Evolutionary conservation across 2,329 filamentous ascomycete genomes (phyloP), one percentile per base, ranked within the genome.

Genomic region (Pseudocercospora macadamiae): DNA sequence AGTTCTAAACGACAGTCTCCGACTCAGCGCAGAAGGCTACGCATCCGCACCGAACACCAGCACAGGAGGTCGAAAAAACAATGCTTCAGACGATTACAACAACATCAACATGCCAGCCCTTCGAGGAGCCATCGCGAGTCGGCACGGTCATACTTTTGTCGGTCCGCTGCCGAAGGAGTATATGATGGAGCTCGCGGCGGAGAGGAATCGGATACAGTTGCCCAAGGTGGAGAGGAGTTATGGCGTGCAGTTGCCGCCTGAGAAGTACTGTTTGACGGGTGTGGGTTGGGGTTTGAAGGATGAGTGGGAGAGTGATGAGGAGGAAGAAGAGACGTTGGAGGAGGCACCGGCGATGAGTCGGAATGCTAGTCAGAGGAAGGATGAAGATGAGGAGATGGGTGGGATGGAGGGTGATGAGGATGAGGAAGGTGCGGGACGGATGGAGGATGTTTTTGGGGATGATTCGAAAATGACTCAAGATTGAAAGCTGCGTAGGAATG

Each of bases 151-250:
- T 71, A 87, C 90, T 71, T 92, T 91, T 75, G 80, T 82, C 78
- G 83, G 62, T 76, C 83, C 62, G 79, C 82, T 69, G 78, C 83
- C 85, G 0, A 93, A 93, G 71, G 90, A 93, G 65, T 92, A 89
- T 74, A 81, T 93, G 78, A 77, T 87, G 57, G 89, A 92, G 71
- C 78, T 91, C n/a, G 90, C 89, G 10, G 80, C 82, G 63, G 86
- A 89, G 70, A 79, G 87, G 63, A 92, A 92, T 75, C 84, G 84
- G 67, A 79, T 88, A 25, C 83, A 82, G 1, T 75, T 92, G 62
- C 82, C 82, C 37, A 75, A 79, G 64, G 80, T 84, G n/a, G 80
- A 83, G 62, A 75, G 82, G 45, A 79, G 81, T 48, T 85, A 79
- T 67, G 85, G 85, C 2, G 76, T 87, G 59, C 75, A 84, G 57